Conservation (phyloP, 1,139 yeast genomes). For the Wickerhamomyces sp. region DNA sequence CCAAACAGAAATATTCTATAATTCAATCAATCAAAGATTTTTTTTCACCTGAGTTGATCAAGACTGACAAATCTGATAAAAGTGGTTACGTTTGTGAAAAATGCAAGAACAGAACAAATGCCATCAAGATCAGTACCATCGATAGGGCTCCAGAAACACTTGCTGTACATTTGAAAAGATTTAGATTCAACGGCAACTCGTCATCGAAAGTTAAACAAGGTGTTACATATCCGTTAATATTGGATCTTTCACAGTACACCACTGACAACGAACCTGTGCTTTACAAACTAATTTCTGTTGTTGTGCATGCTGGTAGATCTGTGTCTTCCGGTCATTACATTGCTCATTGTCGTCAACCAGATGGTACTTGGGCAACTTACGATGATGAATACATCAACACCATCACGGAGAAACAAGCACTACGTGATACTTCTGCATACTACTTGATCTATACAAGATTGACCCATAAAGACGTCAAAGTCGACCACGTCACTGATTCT, state of each 20-base stretch:
- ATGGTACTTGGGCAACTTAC: slow-evolving; percentile 86
- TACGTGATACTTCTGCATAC: slow-evolving; percentile 84
- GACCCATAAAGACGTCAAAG: slow-evolving; percentile 39
- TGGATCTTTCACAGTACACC: slow-evolving; percentile 69
- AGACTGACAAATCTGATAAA: slow-evolving; percentile 55
- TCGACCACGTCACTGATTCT: background rate
- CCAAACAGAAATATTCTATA: slow-evolving; percentile 48
- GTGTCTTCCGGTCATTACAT: slow-evolving; percentile 91
- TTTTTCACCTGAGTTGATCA: slow-evolving; percentile 74
- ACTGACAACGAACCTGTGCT: slow-evolving; percentile 42
- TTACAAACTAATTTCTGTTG: slow-evolving; percentile 78
- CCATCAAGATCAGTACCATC: slow-evolving; percentile 69
- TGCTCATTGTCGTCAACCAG: slow-evolving; percentile 88
- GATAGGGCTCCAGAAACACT: slow-evolving; percentile 85
- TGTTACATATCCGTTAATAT: slow-evolving; percentile 70
- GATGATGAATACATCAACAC: slow-evolving; percentile 86
- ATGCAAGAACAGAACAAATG: slow-evolving; percentile 73
- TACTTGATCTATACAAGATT: slow-evolving; percentile 77
- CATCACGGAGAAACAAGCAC: slow-evolving; percentile 66
- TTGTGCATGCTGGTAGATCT: slow-evolving; percentile 92
- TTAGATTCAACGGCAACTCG: slow-evolving; percentile 73
- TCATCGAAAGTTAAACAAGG: slow-evolving; percentile 86
- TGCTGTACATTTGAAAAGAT: slow-evolving; percentile 81
- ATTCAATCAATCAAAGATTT: slow-evolving; percentile 74
- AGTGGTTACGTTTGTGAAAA: slow-evolving; percentile 83